phyloP scores from a whole-genome alignment of 371 early-diverging fungal species.

The Syncephalastrum sp. region DNA sequence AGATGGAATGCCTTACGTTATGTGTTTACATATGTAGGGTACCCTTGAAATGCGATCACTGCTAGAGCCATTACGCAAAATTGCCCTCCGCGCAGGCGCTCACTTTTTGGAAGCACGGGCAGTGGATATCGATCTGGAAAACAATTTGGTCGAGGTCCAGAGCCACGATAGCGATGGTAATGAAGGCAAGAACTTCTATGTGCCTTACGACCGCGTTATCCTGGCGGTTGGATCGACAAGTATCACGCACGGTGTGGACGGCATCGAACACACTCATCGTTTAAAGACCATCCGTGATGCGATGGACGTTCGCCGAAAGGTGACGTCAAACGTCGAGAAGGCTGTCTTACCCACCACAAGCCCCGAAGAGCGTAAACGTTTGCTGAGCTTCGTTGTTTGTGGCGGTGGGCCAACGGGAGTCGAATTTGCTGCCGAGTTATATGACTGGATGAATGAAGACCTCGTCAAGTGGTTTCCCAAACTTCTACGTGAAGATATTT shows the following conservation, averaged over 20 bases:
- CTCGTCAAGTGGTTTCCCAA: constrained; percentile 67
- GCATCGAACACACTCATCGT: constrained; percentile 69
- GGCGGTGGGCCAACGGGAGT: constrained; percentile 21
- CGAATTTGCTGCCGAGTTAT: constrained; percentile 60
- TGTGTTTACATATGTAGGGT: too few relatives aligned
- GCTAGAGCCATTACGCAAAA: constrained; percentile 74
- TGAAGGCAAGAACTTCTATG: constrained; percentile 45
- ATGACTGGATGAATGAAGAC: constrained; percentile 85
- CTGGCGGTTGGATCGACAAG: constrained; percentile 81
- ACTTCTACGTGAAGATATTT: constrained; percentile 63
- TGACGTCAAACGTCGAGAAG: constrained; percentile 80
- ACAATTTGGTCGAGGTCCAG: constrained; percentile 49
- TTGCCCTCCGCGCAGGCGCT: constrained; percentile 47
- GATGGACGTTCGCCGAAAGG: constrained; percentile 61
- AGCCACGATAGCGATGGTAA: constrained; percentile 27
- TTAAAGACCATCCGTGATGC: constrained; percentile 78
- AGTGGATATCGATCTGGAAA: constrained; percentile 67
- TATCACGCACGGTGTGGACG: constrained; percentile 80
- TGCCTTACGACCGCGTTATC: constrained; percentile 78
- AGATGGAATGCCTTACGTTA: too few relatives aligned
- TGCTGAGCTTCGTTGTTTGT: constrained; percentile 54
- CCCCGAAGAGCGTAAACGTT: constrained; percentile 71
- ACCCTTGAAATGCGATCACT: constrained; percentile 40
- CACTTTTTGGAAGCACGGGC: constrained; percentile 63
- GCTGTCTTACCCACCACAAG: constrained; percentile 77